Conservation (phyloP, 768 basidiomycete genomes). For the Tephrocybe sp. region DNA sequence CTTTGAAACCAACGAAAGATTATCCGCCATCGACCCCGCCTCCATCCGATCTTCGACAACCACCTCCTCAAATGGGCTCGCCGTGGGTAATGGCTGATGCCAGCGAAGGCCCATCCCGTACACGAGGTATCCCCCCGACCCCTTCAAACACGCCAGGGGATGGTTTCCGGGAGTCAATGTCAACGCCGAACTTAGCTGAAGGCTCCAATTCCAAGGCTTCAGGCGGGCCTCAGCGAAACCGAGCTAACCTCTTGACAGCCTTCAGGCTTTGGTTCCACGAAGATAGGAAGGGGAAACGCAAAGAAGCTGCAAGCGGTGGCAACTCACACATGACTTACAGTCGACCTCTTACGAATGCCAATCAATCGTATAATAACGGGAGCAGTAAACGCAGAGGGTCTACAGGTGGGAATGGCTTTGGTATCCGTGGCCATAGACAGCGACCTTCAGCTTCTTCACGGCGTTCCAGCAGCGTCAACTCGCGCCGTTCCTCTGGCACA, state of each 20-base stretch:
- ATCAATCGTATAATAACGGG: conserved; percentile 24
- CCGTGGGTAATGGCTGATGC: conserved; percentile 72
- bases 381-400: conserved; percentile 50
- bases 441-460: conserved; percentile 78
- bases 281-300: conserved; percentile 85
- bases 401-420: conserved; percentile 27
- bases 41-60: conserved; percentile 39
- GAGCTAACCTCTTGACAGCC: conserved; percentile 79
- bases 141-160: conserved; percentile 57
- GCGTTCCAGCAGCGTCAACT: conserved; percentile 91
- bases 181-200: conserved; percentile 41
- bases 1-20: conserved; percentile 51
- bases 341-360: conserved; percentile 14
- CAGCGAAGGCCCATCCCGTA: conserved; percentile 34
- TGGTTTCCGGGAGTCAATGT: conserved; percentile 40
- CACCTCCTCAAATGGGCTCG: conserved; percentile 49
- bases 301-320: conserved; percentile 36
- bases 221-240: conserved; percentile 50
- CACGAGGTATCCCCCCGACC: conserved; percentile 27
- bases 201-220: conserved; percentile 15
- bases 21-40: conserved; percentile 53
- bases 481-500: conserved; percentile 61
- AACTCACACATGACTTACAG: conserved; percentile 28
- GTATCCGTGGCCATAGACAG: conserved; percentile 50
- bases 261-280: conserved; percentile 94